phyloP scores from a whole-genome alignment of 176 grass and related monocot species.

The Coix lacrymajobi region DNA sequence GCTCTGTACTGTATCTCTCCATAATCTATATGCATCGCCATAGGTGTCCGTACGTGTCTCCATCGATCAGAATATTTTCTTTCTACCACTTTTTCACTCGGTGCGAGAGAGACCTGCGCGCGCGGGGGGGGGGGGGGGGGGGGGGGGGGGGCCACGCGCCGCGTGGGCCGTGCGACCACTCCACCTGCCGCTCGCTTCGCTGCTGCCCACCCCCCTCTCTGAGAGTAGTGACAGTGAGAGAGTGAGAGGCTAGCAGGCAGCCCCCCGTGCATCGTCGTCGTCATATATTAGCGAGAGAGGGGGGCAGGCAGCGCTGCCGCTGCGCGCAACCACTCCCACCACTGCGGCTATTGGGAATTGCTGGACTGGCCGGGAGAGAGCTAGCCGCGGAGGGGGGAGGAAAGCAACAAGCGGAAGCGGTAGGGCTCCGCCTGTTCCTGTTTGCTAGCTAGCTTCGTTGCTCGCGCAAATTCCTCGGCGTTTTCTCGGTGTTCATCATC shows the following conservation, averaged over 20 bases:
- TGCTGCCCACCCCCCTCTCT: too few relatives aligned
- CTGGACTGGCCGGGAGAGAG: neutral
- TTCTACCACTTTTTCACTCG: neutral
- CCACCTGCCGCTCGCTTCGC: neutral
- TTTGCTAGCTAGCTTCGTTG: neutral
- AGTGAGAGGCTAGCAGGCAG: too few relatives aligned
- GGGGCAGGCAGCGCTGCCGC: neutral
- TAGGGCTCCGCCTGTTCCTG: slow-evolving; percentile 29
- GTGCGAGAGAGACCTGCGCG: neutral
- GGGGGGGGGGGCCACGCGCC: too few relatives aligned
- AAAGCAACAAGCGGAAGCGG: slow-evolving; percentile 44
- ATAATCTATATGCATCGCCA: too few relatives aligned
- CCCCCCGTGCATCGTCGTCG: too few relatives aligned
- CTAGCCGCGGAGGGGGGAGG: neutral
- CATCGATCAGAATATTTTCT: neutral
- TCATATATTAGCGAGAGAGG: slow-evolving; percentile 39
- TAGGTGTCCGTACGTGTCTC: neutral
- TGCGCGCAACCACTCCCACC: slow-evolving; percentile 22
- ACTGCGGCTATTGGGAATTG: neutral
- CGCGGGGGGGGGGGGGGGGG: too few relatives aligned
- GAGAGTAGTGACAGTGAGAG: too few relatives aligned
- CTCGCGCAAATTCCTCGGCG: neutral
- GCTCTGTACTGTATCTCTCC: neutral
- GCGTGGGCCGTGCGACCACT: neutral
- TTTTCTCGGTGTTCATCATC: neutral